Conservation (phyloP, 192 early-diverging fungal species). For the Gryganskiella cystojenkinii region DNA sequence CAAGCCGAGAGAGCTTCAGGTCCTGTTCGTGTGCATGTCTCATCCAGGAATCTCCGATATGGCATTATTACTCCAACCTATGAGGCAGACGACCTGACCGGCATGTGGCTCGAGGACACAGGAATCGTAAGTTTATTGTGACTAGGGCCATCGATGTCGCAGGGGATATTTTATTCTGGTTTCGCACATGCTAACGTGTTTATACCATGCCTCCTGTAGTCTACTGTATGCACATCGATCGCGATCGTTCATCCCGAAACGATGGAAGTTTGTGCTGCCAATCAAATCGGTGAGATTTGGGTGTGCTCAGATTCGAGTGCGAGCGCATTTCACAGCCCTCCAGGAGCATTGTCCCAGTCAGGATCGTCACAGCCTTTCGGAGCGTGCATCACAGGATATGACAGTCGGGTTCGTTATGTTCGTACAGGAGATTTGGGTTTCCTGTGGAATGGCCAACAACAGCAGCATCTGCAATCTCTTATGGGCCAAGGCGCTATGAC, state of each 20-base stretch:
- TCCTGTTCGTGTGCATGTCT: slow-evolving; percentile 73
- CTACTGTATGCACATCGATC: slow-evolving; percentile 66
- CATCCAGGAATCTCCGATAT: slow-evolving; percentile 70
- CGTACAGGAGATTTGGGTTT: slow-evolving; percentile 89
- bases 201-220: background rate
- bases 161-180: background rate
- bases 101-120: slow-evolving; percentile 71
- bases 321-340: slow-evolving; percentile 51
- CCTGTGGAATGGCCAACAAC: slow-evolving; percentile 72
- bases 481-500: slow-evolving; percentile 1
- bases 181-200: background rate
- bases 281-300: slow-evolving; percentile 89
- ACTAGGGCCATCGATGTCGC: too few species aligned
- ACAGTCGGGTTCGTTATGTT: slow-evolving; percentile 69
- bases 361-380: slow-evolving; percentile 40
- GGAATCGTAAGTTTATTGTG: slow-evolving; percentile 61
- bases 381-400: slow-evolving; percentile 67
- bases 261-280: slow-evolving; percentile 66
- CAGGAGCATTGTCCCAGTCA: slow-evolving; percentile 7
- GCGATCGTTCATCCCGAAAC: slow-evolving; percentile 90
- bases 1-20: slow-evolving; percentile 78
- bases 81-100: slow-evolving; percentile 59
- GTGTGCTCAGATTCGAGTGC: slow-evolving; percentile 71
- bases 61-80: slow-evolving; percentile 65
- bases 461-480: slow-evolving; percentile 10